Percentiles rank a stretch among this genome's conserved stretches.
phyloP scores from a whole-genome alignment of 805 yeast genomes.

The Isabelozyma heimii region DNA sequence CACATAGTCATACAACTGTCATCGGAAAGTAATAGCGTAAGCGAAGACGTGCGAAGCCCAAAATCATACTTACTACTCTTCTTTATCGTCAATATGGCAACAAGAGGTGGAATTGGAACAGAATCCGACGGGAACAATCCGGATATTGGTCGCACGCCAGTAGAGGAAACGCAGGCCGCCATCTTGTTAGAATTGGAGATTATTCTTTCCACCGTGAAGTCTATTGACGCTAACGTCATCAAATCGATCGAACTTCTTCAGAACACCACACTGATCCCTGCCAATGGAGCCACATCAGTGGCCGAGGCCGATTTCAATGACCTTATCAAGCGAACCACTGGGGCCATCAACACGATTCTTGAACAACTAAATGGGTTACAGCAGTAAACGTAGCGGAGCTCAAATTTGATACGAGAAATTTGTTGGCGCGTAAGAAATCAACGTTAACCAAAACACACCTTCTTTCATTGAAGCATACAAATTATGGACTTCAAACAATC shows the following conservation, averaged over 20 bases:
- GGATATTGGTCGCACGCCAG: too few species aligned
- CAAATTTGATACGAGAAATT: too few species aligned
- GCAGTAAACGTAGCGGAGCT: background rate
- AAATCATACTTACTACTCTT: too few species aligned
- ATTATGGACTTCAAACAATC: slow-evolving; percentile 32
- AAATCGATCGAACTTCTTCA: slow-evolving; percentile 19
- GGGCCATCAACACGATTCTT: slow-evolving; percentile 14
- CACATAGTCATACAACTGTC: too few species aligned
- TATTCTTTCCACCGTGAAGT: slow-evolving; percentile 30
- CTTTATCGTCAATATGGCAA: too few species aligned
- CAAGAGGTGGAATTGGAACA: too few species aligned
- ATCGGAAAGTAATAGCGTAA: too few species aligned
- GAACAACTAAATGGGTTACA: background rate
- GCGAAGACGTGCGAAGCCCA: too few species aligned
- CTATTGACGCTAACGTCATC: slow-evolving; percentile 25
- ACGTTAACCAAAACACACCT: too few species aligned
- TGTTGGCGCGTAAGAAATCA: too few species aligned
- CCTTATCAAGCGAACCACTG: slow-evolving; percentile 15
- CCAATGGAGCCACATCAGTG: background rate
- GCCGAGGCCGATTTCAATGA: slow-evolving; percentile 8
- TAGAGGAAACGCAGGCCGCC: slow-evolving; percentile 16
- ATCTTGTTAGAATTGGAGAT: slow-evolving; percentile 31
- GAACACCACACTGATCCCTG: slow-evolving; percentile 4
- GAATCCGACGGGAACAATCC: too few species aligned
- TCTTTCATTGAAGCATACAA: background rate